Conservation (phyloP, 768 basidiomycete genomes). For the Pisolithus microcarpus region DNA sequence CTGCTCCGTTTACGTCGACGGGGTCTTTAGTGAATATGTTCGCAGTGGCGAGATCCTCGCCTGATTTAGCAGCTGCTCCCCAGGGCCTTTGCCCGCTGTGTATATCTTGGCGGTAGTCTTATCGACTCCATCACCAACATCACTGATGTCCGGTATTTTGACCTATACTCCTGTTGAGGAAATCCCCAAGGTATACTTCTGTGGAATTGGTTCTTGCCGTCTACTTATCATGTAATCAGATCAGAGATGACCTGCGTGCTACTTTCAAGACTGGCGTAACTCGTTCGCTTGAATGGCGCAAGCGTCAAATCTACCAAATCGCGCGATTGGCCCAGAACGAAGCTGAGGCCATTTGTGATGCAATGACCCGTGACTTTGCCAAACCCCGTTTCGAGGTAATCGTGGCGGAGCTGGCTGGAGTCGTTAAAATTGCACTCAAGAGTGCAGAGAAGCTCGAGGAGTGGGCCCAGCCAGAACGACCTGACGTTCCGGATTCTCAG, state of each 20-base stretch:
- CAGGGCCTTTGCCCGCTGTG: too few species aligned
- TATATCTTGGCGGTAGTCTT: too few species aligned
- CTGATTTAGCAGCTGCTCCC: too few species aligned
- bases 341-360: conserved; percentile 41
- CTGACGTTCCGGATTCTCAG: conserved; percentile 34
- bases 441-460: conserved; percentile 45
- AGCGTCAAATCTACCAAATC: conserved; percentile 57
- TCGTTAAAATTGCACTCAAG: conserved; percentile 37
- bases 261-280: conserved; percentile 48
- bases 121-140: too few species aligned
- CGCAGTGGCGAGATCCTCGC: too few species aligned
- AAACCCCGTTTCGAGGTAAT: conserved; percentile 34
- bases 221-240: conserved; percentile 16
- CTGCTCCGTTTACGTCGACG: too few species aligned
- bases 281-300: conserved; percentile 51
- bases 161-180: conserved; percentile 14
- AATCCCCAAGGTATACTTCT: conserved; percentile 18
- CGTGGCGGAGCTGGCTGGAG: conserved; percentile 37
- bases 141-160: neutral
- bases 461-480: conserved; percentile 46
- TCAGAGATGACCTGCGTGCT: conserved; percentile 31
- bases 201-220: neutral
- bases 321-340: conserved; percentile 61
- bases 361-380: conserved; percentile 39
- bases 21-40: too few species aligned